Percentiles rank a stretch among this genome's conserved stretches.
Conservation (phyloP, 768 basidiomycete species). For the Chalciporus chontae region DNA sequence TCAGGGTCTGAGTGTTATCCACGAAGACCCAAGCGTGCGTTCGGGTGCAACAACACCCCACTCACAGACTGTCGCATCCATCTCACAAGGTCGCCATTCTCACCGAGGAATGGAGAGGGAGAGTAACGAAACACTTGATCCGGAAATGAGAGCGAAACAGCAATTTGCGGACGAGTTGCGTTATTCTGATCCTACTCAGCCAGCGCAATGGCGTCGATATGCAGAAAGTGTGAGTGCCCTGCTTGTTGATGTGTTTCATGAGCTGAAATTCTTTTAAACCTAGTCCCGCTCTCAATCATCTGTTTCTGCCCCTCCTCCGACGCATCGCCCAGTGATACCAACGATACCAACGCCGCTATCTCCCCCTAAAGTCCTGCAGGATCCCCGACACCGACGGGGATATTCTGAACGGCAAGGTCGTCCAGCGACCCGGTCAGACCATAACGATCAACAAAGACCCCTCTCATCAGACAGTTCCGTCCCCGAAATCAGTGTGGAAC, state of each 20-base stretch:
- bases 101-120: constrained; percentile 17
- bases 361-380: constrained; percentile 18
- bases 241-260: too few relatives aligned
- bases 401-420: constrained; percentile 27
- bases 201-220: constrained; percentile 31
- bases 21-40: constrained; percentile 28
- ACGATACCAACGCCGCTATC: constrained; percentile 27
- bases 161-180: constrained; percentile 33
- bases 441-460: constrained; percentile 20
- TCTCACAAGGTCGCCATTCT: constrained; percentile 15
- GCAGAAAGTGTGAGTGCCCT: constrained; percentile 16
- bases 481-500: constrained; percentile 31
- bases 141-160: constrained; percentile 24
- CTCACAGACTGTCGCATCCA: constrained; percentile 19
- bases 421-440: constrained; percentile 13
- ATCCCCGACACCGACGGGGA: constrained; percentile 16
- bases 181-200: constrained; percentile 31
- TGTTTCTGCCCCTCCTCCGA: constrained; percentile 6
- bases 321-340: constrained; percentile 14
- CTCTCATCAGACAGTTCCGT: constrained; percentile 33
- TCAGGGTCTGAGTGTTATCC: constrained; percentile 29
- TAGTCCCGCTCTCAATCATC: constrained; percentile 20
- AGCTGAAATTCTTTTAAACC: neutral
- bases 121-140: constrained; percentile 16
- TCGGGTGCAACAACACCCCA: constrained; percentile 24